Evolutionary conservation across 768 basidiomycete species (phyloP).

Genomic region (Sutorius australiensis): DNA sequence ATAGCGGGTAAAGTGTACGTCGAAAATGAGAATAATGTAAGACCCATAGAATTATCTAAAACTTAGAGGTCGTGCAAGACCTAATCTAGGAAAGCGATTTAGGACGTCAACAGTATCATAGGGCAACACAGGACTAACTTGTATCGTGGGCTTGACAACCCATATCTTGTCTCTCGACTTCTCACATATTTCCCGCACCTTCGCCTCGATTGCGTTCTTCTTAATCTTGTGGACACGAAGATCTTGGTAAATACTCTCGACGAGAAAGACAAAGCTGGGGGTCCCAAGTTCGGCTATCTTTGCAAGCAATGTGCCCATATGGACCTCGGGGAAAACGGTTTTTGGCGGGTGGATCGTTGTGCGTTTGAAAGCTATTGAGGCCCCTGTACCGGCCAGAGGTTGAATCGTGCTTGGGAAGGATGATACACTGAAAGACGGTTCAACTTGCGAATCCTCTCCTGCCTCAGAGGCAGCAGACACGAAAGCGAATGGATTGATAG

Average conservation of each 20-base stretch:
- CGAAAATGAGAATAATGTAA: neutral
- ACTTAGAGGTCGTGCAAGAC: slow-evolving; percentile 7
- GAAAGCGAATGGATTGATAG: slow-evolving; percentile 77
- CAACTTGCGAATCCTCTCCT: slow-evolving; percentile 20
- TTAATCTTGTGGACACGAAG: slow-evolving; percentile 68
- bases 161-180: slow-evolving; percentile 76
- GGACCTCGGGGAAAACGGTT: slow-evolving; percentile 63
- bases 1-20: no score
- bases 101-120: neutral
- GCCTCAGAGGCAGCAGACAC: slow-evolving; percentile 48
- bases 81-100: slow-evolving; percentile 13
- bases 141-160: slow-evolving; percentile 49
- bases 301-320: slow-evolving; percentile 56
- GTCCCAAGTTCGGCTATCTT: slow-evolving; percentile 61
- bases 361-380: slow-evolving; percentile 26
- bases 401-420: slow-evolving; percentile 39
- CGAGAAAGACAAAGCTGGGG: slow-evolving; percentile 58
- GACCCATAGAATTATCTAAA: neutral
- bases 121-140: neutral
- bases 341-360: slow-evolving; percentile 38
- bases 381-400: slow-evolving; percentile 13
- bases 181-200: slow-evolving; percentile 71
- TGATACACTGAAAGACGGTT: slow-evolving; percentile 45
- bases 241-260: slow-evolving; percentile 71
- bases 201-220: slow-evolving; percentile 81